Conservation (phyloP, 371 early-diverging fungal genomes). For the Mortierella sp. region DNA sequence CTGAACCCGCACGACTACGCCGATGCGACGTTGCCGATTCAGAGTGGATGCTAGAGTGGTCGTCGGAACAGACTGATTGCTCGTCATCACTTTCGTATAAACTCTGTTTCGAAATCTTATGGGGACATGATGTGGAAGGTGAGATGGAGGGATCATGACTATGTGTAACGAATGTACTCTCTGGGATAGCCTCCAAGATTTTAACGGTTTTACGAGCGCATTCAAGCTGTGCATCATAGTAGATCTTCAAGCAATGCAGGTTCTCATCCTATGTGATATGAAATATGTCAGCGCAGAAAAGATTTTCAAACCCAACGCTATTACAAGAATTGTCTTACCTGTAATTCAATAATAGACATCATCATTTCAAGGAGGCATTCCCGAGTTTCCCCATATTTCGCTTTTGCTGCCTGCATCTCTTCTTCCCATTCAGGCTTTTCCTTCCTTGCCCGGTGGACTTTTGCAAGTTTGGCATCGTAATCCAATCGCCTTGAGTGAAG, state of each 20-base stretch:
- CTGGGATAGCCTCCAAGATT: constrained; percentile 58
- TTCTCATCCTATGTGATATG: constrained; percentile 59
- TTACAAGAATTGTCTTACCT: constrained; percentile 62
- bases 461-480: constrained; percentile 91
- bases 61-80: constrained; percentile 35
- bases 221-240: constrained; percentile 65
- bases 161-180: constrained; percentile 31
- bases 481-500: constrained; percentile 90
- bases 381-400: constrained; percentile 92
- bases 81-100: constrained; percentile 47
- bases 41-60: constrained; percentile 31
- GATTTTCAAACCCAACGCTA: not conserved
- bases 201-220: constrained; percentile 60
- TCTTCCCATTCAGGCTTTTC: constrained; percentile 92
- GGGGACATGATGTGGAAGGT: constrained; percentile 9
- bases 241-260: constrained; percentile 57
- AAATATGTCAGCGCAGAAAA: not conserved
- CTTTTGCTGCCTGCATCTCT: constrained; percentile 88
- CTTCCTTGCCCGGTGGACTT: constrained; percentile 89
- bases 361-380: constrained; percentile 76
- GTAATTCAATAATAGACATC: constrained; percentile 75
- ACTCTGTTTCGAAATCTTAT: constrained; percentile 26
- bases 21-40: constrained; percentile 35
- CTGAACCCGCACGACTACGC: constrained; percentile 35
- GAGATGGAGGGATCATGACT: constrained; percentile 32